Base-by-base conservation (phyloP, 2,329 filamentous ascomycete species). In the Coccinonectria pachysandricola region DNA sequence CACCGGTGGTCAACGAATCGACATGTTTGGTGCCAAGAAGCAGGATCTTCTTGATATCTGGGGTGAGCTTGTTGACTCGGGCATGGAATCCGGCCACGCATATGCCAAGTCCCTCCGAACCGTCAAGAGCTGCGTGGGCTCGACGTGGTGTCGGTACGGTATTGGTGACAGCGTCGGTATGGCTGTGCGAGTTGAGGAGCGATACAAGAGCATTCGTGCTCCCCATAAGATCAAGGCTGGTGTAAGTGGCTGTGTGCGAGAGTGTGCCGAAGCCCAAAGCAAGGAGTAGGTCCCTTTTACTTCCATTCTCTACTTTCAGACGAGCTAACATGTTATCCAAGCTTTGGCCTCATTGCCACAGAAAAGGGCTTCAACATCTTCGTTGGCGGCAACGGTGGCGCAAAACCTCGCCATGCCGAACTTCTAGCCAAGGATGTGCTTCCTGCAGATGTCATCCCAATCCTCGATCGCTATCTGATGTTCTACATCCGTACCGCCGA, bases 281-380 rank as follows among this genome's bases (percentile, higher is more conserved):
- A 94, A 94, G 56, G 86, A 94, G 76, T 80, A 56, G 44, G 72
- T 56, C 5, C 14, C 13, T 21, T 8, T 6, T 19, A 5, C 7
- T 16, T 25, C 8, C n/a, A n/a, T 8, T 15, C 9, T 14, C 14
- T 22, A 3, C 12, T 24, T 15, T 15, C 15, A n/a, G 12, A 6
- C 6, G 9, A 6, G 10, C 37, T 47, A 32, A 47, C 28, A 8
- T 8, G 3, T 15, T 12, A 8, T 8, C 7, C 17, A 7, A 81
- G 76, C 48, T 94, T 94, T 42, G 86, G 86, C 12, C 72, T 93
- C 24, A 93, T 94, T 31, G 85, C 86, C 9, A 92, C 84, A 0
- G 85, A 93, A 35, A 93, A 91, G 45, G 86, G 86, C 15, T 94
- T 83, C 70, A 94, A 94, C 56, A 77, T 94, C 52, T 93, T 86